Percentiles rank a stretch among this genome's conserved stretches.
Evolutionary conservation across 805 yeast genomes (phyloP).

Genomic region (Kazachstania taianensis): DNA sequence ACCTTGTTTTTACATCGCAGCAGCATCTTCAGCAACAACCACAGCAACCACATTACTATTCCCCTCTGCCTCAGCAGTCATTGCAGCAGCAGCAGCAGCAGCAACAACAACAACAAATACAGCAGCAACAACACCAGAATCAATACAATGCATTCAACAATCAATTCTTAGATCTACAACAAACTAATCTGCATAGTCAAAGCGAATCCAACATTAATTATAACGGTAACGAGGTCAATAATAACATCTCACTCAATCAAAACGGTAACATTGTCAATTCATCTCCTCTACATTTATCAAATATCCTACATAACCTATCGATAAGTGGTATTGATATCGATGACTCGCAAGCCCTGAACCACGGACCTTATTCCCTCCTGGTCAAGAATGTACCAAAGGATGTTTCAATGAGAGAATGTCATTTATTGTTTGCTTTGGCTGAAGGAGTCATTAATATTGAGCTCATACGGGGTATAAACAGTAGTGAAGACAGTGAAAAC

Average conservation of each 20-base stretch:
- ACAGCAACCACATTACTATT: no score
- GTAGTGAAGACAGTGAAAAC: conserved; percentile 1
- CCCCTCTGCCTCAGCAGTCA: no score
- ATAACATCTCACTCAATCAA: no score
- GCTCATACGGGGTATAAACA: conserved; percentile 28
- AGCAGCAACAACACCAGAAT: no score
- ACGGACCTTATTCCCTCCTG: conserved; percentile 21
- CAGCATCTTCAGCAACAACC: no score
- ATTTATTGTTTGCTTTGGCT: conserved; percentile 56
- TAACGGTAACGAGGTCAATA: no score
- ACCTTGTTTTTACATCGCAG: no score
- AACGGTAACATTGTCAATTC: neutral
- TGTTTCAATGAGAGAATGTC: conserved; percentile 52
- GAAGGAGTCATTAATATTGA: conserved; percentile 45
- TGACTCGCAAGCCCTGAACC: neutral
- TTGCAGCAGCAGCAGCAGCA: no score
- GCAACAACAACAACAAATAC: no score
- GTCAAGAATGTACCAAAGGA: conserved; percentile 52
- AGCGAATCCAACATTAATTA: conserved; percentile 9
- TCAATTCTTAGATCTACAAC: conserved; percentile 6
- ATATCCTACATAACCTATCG: conserved; percentile 11
- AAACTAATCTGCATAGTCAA: conserved; percentile 3
- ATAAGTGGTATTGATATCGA: conserved; percentile 4
- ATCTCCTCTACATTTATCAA: conserved; percentile 5
- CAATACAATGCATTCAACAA: no score